Base-by-base conservation (phyloP, 2,329 filamentous ascomycete species). In the Penicillium sp. region DNA sequence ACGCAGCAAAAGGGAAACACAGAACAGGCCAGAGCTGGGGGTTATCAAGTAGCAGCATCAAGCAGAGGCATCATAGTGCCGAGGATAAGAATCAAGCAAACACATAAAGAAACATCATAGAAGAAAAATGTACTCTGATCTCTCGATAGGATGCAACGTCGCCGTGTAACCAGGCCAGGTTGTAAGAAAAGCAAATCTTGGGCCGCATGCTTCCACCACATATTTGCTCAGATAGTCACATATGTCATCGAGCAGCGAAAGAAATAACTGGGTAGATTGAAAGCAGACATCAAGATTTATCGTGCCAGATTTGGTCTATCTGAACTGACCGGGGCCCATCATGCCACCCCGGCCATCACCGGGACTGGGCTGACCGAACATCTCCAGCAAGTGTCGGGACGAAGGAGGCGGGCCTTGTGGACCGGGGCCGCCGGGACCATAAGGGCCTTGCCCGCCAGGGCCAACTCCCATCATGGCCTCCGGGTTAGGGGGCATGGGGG, bases 301-400 rank as follows among this genome's bases (percentile, higher is more conserved):
- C 49, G 10, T 28, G 17, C 49, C 35, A 7, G 42, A 17, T 14
- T 45, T 31, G 8, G 5, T 47, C 39, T 58, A 54, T 20, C 37
- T 11, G 48, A 55, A 38, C 42, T 72, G 75, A 34, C 73, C 73
- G 3, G 75, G 75, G 11, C 69, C 73, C 45, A 74, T 66, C 68
- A 76, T 74, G 20, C 75, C 75, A 41, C 75, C 70, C n/a, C 74
- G 67, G 28, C 63, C 67, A 17, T 75, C 71, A 41, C 72, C 73
- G 28, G 71, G 73, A 31, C 70, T 70, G 56, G 71, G 66, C 61
- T 76, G 75, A 20, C 74, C 75, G 58, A 81, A 76, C 75, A 81
- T 78, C 45, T 81, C 78, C 57, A 81, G 70, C 45, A 79, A 68
- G 51, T 77, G 75, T 42, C 76, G 67, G 17, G 76, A 76, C 3